Evolutionary conservation across 1,284 basidiomycete species (phyloP).

Genomic region (Ganoderma sp.): DNA sequence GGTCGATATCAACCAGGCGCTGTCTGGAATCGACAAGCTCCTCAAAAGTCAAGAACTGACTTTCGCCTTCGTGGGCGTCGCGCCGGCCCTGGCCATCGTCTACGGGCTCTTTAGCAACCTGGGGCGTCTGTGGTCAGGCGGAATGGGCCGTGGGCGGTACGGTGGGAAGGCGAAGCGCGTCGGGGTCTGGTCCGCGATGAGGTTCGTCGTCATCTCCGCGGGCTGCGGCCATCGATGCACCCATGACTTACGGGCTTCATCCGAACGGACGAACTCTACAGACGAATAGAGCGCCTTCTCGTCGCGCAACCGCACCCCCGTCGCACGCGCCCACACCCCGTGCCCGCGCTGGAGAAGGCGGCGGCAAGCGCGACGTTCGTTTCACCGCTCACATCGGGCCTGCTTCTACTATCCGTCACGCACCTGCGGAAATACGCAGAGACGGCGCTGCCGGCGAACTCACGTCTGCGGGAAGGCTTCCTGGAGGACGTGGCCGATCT

Average conservation of each 20-base stretch:
- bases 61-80: conserved; percentile 96
- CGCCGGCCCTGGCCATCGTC: conserved; percentile 85
- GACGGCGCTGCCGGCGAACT: conserved; percentile 56
- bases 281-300: conserved; percentile 78
- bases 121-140: conserved; percentile 54
- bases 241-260: background rate
- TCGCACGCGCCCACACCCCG: conserved; percentile 9
- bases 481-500: conserved; percentile 86
- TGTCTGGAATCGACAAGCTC: conserved; percentile 89
- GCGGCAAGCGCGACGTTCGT: conserved; percentile 37
- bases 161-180: conserved; percentile 57
- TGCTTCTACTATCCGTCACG: conserved; percentile 75
- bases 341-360: conserved; percentile 18
- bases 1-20: conserved; percentile 91
- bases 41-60: conserved; percentile 96
- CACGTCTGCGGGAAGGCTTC: conserved; percentile 77
- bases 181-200: conserved; percentile 67
- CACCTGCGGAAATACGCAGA: conserved; percentile 70
- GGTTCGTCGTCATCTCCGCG: conserved; percentile 46
- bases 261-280: conserved; percentile 35
- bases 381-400: conserved; percentile 68
- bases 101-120: conserved; percentile 71
- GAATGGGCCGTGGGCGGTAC: conserved; percentile 53
- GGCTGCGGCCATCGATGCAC: background rate
- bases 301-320: conserved; percentile 47